Percentiles rank a stretch among this genome's conserved stretches.
These are phyloP conservation scores for Lentinula sp. DNA, from an alignment of 768 basidiomycete genomes.

Conservation along the genomic window DNA sequence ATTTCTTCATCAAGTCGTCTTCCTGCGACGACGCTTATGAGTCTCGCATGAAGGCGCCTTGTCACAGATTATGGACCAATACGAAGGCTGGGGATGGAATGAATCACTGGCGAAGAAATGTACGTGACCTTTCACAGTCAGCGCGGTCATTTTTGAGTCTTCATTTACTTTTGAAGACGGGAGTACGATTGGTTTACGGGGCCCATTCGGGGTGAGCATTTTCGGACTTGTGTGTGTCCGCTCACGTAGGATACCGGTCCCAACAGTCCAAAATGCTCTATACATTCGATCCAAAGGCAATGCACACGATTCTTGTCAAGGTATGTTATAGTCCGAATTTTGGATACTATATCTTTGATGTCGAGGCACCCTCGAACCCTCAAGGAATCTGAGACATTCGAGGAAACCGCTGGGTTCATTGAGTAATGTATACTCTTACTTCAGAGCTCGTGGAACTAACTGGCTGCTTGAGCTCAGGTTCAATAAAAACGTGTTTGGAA, in stretches of 20 bases:
- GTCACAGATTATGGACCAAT: background rate
- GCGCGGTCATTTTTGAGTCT: too few species aligned
- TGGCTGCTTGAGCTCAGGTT: background rate
- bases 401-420: background rate
- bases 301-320: background rate
- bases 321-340: background rate
- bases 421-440: background rate
- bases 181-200: background rate
- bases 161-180: background rate
- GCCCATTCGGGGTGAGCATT: background rate
- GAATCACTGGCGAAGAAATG: background rate
- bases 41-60: background rate
- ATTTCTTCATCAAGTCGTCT: background rate
- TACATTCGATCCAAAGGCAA: conserved; percentile 1
- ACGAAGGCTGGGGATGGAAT: background rate
- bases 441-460: background rate
- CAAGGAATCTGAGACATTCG: background rate
- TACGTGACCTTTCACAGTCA: background rate
- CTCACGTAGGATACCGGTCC: background rate
- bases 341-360: too few species aligned
- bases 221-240: background rate
- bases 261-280: background rate
- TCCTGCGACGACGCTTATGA: background rate
- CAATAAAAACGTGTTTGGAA: background rate
- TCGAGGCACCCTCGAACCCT: background rate